Evolutionary conservation across 2,329 filamentous ascomycete genomes (phyloP).

Genomic region (Aspergillus quadrilineatus): DNA sequence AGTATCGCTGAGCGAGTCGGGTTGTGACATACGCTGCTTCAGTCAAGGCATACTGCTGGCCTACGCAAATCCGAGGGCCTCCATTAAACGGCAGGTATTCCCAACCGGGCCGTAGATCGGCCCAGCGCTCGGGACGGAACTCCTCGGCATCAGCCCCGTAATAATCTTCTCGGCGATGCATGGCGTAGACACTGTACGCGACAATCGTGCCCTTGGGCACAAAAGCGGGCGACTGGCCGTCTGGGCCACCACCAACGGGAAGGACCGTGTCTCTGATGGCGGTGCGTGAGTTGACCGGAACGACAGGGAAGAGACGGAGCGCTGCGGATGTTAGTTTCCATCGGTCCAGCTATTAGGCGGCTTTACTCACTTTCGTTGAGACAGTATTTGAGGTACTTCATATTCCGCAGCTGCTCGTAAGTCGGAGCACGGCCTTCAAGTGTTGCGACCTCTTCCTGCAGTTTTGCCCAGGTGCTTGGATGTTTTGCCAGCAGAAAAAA

Average conservation of each 20-base stretch:
- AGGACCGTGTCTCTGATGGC: conserved; percentile 41
- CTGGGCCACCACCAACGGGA: conserved; percentile 58
- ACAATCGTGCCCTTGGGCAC: conserved; percentile 65
- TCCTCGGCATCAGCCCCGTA: conserved; percentile 46
- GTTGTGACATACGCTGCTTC: conserved; percentile 38
- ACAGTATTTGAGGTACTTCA: conserved; percentile 26
- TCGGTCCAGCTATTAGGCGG: not conserved
- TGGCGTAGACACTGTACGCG: conserved; percentile 64
- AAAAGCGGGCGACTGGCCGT: conserved; percentile 58
- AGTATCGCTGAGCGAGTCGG: conserved; percentile 35
- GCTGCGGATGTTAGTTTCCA: conserved; percentile 21
- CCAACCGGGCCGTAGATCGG: conserved; percentile 29
- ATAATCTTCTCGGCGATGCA: conserved; percentile 64
- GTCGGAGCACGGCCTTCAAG: conserved; percentile 22
- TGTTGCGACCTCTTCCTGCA: conserved; percentile 32
- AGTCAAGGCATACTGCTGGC: conserved; percentile 38
- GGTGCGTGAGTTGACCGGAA: conserved; percentile 43
- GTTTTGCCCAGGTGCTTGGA: conserved; percentile 36
- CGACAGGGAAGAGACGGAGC: conserved; percentile 44
- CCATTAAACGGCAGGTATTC: conserved; percentile 38
- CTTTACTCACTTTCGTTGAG: conserved; percentile 26
- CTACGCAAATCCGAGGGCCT: conserved; percentile 34
- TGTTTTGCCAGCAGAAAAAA: conserved; percentile 49
- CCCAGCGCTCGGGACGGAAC: conserved; percentile 53
- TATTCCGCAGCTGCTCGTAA: conserved; percentile 25